phyloP scores from a whole-genome alignment of 2,329 filamentous ascomycete species.

The Aureobasidium leucospermi region DNA sequence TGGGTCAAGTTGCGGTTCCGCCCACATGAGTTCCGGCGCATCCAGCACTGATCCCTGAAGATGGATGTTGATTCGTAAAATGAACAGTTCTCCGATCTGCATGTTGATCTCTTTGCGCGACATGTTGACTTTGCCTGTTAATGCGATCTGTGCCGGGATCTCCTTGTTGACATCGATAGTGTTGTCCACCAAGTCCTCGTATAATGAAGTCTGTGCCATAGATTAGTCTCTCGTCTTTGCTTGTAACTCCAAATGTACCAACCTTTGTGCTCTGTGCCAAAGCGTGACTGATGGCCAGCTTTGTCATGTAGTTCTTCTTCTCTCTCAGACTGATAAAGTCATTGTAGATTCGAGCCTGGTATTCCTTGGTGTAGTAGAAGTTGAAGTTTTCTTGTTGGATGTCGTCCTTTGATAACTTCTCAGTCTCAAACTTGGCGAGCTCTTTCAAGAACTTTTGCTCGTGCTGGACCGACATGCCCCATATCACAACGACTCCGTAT shows the following conservation, averaged over 20 bases:
- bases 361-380: slow-evolving; percentile 97
- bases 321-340: slow-evolving; percentile 95
- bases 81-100: slow-evolving; percentile 98
- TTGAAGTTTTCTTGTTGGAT: slow-evolving; percentile 97
- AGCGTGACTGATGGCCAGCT: slow-evolving; percentile 91
- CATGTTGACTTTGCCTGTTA: slow-evolving; percentile 85
- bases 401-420: slow-evolving; percentile 81
- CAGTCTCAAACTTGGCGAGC: slow-evolving; percentile 85
- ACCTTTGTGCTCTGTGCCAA: slow-evolving; percentile 93
- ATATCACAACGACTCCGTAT: slow-evolving; percentile 95
- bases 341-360: slow-evolving; percentile 98
- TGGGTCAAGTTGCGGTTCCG: slow-evolving; percentile 91
- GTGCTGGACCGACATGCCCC: slow-evolving; percentile 90
- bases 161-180: slow-evolving; percentile 92
- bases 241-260: slow-evolving; percentile 1
- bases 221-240: slow-evolving; percentile 11
- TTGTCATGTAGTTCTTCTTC: slow-evolving; percentile 96
- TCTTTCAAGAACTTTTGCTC: slow-evolving; percentile 90
- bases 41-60: slow-evolving; percentile 94
- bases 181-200: slow-evolving; percentile 89
- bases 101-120: slow-evolving; percentile 92
- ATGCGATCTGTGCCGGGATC: slow-evolving; percentile 84
- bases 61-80: slow-evolving; percentile 95
- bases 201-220: slow-evolving; percentile 68
- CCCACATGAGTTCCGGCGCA: slow-evolving; percentile 96